phyloP scores from a whole-genome alignment of 108 stramenopile species.

The Cyclotella sp. region DNA sequence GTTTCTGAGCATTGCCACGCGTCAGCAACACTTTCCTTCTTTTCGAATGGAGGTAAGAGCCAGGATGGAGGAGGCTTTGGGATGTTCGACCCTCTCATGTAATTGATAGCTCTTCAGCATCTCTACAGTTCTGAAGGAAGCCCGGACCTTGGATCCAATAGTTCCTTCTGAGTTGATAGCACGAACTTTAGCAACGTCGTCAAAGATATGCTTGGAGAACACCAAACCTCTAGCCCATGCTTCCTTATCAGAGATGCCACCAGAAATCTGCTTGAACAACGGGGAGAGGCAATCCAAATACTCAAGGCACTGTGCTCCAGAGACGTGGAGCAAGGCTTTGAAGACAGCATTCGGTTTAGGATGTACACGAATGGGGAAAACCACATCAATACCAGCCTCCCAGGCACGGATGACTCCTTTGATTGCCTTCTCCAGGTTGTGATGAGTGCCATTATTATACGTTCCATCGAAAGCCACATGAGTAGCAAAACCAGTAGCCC shows the following conservation, averaged over 20 bases:
- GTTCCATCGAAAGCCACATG: too few relatives aligned
- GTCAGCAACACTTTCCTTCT: too few relatives aligned
- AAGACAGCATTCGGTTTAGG: not conserved
- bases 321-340: not conserved
- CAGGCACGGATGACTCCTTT: not conserved
- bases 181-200: not conserved
- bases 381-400: slow-evolving; percentile 3
- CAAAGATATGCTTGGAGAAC: not conserved
- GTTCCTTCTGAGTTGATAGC: not conserved
- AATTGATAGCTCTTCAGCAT: not conserved
- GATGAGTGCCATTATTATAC: too few relatives aligned
- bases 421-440: not conserved
- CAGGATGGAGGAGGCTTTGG: slow-evolving; percentile 16
- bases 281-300: slow-evolving; percentile 7
- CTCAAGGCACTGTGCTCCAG: not conserved
- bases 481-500: too few relatives aligned
- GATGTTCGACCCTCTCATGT: not conserved
- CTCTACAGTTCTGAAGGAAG: not conserved
- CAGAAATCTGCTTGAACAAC: not conserved
- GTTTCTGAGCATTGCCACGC: too few relatives aligned
- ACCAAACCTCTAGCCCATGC: not conserved
- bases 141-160: not conserved
- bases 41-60: slow-evolving; percentile 15
- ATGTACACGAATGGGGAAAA: not conserved
- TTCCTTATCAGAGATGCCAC: slow-evolving; percentile 6